These are phyloP conservation scores for Adansonia madagascariensis DNA, from an alignment of 441 rosid species.

Conservation along the genomic window DNA sequence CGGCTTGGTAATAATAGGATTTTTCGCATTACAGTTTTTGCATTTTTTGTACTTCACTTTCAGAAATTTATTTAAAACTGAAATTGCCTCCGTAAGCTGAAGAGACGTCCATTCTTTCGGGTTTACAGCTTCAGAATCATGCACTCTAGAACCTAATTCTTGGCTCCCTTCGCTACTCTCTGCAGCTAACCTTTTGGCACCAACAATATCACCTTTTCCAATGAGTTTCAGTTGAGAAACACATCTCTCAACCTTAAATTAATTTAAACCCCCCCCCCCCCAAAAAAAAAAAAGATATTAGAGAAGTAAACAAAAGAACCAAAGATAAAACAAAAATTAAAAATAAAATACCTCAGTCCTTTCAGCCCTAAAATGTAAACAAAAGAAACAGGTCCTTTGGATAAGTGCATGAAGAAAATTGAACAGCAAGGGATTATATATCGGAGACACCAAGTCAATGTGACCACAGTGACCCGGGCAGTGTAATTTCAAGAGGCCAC, in stretches of 20 bases:
- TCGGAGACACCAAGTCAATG: constrained; percentile 71
- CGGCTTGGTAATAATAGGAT: constrained; percentile 66
- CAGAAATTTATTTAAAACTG: constrained; percentile 57
- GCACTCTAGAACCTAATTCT: constrained; percentile 44
- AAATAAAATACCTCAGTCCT: constrained; percentile 48
- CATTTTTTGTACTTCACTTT: constrained; percentile 54
- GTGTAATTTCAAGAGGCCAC: constrained; percentile 58
- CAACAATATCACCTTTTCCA: constrained; percentile 74
- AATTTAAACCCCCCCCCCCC: constrained; percentile 22
- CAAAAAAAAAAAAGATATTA: constrained; percentile 14
- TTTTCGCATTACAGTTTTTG: constrained; percentile 46
- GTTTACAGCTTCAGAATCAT: constrained; percentile 35
- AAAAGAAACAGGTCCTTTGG: constrained; percentile 69
- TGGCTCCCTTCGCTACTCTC: constrained; percentile 49
- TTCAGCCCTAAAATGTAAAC: constrained; percentile 58
- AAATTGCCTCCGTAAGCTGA: constrained; percentile 73
- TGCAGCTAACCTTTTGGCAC: constrained; percentile 63
- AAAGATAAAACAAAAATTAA: constrained; percentile 7
- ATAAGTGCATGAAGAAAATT: constrained; percentile 59
- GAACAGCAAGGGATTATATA: constrained; percentile 87
- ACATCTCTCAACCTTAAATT: constrained; percentile 60
- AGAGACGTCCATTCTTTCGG: constrained; percentile 82
- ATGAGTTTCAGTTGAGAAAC: constrained; percentile 76
- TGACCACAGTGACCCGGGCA: constrained; percentile 99
- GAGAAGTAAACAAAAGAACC: constrained; percentile 16